phyloP scores from a whole-genome alignment of 1,139 yeast genomes.

The Zygotorulaspora mrakii region DNA sequence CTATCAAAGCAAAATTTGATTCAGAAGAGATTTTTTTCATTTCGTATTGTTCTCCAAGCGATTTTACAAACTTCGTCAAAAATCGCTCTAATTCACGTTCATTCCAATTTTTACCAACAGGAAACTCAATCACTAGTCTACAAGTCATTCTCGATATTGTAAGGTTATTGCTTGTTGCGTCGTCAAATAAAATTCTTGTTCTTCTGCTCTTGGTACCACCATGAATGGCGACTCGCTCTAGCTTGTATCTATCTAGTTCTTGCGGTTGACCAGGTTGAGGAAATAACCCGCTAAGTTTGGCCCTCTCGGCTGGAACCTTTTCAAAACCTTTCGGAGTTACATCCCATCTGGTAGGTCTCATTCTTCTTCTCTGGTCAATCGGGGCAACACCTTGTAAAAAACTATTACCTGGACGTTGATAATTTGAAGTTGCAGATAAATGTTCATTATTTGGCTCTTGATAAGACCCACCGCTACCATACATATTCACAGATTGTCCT shows the following conservation, averaged over 20 bases:
- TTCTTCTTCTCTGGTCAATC: constrained; percentile 43
- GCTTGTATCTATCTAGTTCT: constrained; percentile 51
- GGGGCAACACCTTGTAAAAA: constrained; percentile 40
- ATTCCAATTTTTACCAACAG: constrained; percentile 31
- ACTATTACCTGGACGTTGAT: constrained; percentile 10
- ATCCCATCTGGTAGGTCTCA: constrained; percentile 66
- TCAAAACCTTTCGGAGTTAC: constrained; percentile 72
- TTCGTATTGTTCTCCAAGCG: constrained; percentile 8
- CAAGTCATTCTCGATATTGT: constrained; percentile 49
- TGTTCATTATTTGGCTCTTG: neutral
- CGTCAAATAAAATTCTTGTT: constrained; percentile 37
- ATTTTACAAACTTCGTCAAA: constrained; percentile 9
- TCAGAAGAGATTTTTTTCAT: constrained; percentile 4
- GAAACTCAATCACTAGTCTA: constrained; percentile 47
- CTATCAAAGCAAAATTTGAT: constrained; percentile 14
- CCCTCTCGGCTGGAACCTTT: constrained; percentile 69
- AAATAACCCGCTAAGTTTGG: constrained; percentile 77
- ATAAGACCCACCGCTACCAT: constrained; percentile 1
- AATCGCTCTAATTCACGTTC: neutral
- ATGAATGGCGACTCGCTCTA: constrained; percentile 38
- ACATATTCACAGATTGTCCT: constrained; percentile 1
- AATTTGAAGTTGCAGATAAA: neutral
- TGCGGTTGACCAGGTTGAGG: constrained; percentile 69
- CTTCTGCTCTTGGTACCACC: constrained; percentile 39
- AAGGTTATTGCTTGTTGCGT: constrained; percentile 49